Conservation (phyloP, 2,329 filamentous ascomycete genomes). For the Pseudocercospora fuligena region DNA sequence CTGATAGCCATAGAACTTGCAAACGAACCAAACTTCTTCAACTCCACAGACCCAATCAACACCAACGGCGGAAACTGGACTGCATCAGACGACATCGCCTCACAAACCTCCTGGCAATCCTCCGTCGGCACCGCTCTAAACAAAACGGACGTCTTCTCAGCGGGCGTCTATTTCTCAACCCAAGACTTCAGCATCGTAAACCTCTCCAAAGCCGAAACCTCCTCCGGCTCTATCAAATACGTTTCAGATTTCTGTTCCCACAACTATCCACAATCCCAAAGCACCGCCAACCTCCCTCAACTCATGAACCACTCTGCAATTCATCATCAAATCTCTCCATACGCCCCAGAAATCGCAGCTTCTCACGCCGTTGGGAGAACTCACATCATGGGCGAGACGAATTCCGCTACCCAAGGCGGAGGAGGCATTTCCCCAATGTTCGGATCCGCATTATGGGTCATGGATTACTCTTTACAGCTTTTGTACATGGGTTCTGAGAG, state of each 20-base stretch:
- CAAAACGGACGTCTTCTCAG: conserved; percentile 5
- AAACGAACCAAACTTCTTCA: conserved; percentile 58
- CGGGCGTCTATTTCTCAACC: conserved; percentile 14
- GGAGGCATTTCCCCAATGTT: conserved; percentile 53
- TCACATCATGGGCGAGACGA: conserved; percentile 57
- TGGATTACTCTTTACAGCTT: conserved; percentile 47
- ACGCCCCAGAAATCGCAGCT: conserved; percentile 49
- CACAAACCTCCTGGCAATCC: conserved; percentile 24
- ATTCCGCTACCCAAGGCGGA: conserved; percentile 48
- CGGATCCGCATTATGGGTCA: conserved; percentile 57
- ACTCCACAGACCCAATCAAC: background rate
- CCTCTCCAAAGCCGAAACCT: background rate
- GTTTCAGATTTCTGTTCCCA: conserved; percentile 38
- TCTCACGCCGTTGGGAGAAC: conserved; percentile 48
- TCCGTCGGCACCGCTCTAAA: conserved; percentile 11
- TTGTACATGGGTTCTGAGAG: background rate
- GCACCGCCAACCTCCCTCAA: conserved; percentile 7
- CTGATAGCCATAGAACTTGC: conserved; percentile 61
- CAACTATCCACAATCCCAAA: conserved; percentile 52
- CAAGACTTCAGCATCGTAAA: conserved; percentile 5
- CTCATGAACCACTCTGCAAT: conserved; percentile 55
- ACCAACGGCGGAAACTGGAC: conserved; percentile 10
- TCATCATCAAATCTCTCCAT: conserved; percentile 46
- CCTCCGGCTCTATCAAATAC: background rate
- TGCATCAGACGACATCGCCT: conserved; percentile 13